Evolutionary conservation across 495 filamentous ascomycete genomes (phyloP).

Genomic region (Evernia prunastri): DNA sequence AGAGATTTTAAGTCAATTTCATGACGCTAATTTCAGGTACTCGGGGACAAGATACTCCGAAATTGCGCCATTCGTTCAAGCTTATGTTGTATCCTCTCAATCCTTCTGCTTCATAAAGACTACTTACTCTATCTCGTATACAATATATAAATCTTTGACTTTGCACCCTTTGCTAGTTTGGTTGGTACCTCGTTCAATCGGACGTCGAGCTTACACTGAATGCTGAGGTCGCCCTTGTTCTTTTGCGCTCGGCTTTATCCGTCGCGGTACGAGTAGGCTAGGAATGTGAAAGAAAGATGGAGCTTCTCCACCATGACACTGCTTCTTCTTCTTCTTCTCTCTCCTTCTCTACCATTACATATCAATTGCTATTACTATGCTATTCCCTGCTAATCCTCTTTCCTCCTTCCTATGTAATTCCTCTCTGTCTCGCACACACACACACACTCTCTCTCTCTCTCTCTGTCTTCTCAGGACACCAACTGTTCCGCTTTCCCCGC

Average conservation of each 20-base stretch:
- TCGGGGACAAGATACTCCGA: background rate
- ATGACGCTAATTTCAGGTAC: background rate
- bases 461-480: background rate
- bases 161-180: background rate
- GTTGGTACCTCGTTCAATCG: background rate
- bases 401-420: background rate
- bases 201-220: no score
- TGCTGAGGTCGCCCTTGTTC: background rate
- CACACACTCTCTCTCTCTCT: background rate
- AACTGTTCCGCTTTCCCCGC: background rate
- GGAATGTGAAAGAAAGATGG: background rate
- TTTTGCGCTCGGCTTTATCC: background rate
- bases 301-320: background rate
- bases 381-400: background rate
- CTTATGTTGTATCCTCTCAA: no score
- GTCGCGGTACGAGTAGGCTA: background rate
- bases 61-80: slow-evolving; percentile 1
- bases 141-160: background rate
- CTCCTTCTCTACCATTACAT: background rate
- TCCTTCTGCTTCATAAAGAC: no score
- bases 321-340: background rate
- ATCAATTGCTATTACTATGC: background rate
- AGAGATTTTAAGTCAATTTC: no score
- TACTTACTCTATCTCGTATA: no score
- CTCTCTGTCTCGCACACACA: no score